Conservation (phyloP, 2,329 filamentous ascomycete species). For the Akanthomyces dipterigenus region DNA sequence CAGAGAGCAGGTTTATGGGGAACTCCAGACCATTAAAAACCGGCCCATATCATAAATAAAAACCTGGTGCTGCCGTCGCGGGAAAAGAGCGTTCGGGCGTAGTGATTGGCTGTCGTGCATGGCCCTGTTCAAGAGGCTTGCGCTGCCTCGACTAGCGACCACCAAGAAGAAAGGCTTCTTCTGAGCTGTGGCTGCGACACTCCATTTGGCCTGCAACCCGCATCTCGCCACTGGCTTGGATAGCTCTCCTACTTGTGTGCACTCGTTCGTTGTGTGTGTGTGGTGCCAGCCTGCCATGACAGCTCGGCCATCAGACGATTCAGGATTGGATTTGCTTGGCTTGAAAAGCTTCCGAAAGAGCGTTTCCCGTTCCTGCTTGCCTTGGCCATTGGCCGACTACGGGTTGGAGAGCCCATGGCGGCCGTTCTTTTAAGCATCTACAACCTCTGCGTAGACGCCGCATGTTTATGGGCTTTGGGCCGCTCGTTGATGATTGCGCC, state of each 20-base stretch:
- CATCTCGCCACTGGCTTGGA: background rate
- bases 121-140: background rate
- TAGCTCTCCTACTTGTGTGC: too few relatives aligned
- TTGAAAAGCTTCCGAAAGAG: background rate
- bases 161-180: background rate
- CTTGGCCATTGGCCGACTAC: background rate
- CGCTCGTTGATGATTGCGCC: background rate
- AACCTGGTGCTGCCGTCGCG: background rate
- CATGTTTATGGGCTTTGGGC: too few relatives aligned
- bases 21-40: background rate
- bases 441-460: too few relatives aligned
- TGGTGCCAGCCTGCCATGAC: background rate
- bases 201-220: background rate
- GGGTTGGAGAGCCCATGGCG: background rate
- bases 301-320: background rate
- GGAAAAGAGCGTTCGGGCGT: background rate
- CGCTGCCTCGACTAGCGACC: background rate
- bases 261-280: background rate
- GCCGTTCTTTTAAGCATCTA: too few relatives aligned
- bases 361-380: background rate
- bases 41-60: background rate
- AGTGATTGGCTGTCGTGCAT: constrained; percentile 1
- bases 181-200: background rate
- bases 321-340: background rate
- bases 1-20: background rate